Conservation (phyloP, 169 alveolate species). For the Eimeria acervulina region DNA sequence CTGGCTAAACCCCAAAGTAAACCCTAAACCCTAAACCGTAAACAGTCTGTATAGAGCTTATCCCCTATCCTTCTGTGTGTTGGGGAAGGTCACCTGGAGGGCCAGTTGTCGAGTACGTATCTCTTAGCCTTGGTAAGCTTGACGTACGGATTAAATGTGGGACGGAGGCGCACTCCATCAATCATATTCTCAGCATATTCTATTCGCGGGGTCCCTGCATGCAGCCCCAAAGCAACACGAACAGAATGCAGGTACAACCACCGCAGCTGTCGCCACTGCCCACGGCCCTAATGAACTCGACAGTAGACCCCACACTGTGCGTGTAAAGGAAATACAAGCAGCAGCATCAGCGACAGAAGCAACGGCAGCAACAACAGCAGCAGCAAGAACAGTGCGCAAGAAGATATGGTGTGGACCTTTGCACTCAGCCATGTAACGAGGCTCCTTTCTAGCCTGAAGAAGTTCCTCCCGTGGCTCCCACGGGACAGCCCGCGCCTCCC, state of each 20-base stretch:
- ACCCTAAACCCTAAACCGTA: not conserved
- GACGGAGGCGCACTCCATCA: slow-evolving; percentile 91
- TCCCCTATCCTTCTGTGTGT: too few species aligned
- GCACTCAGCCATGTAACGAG: slow-evolving; percentile 90
- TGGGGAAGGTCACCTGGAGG: slow-evolving; percentile 91
- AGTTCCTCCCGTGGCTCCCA: slow-evolving; percentile 90
- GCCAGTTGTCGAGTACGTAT: slow-evolving; percentile 93
- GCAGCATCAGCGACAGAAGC: not conserved
- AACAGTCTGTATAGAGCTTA: not conserved
- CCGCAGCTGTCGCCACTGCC: not conserved
- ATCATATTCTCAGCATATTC: slow-evolving; percentile 90
- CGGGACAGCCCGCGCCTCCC: slow-evolving; percentile 91
- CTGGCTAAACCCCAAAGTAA: not conserved
- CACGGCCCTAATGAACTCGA: not conserved
- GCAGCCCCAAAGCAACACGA: not conserved
- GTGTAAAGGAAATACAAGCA: not conserved
- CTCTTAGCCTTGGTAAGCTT: slow-evolving; percentile 90
- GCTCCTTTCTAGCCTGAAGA: slow-evolving; percentile 87
- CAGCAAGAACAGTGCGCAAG: slow-evolving; percentile 18
- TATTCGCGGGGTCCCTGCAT: slow-evolving; percentile 92
- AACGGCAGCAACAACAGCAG: not conserved
- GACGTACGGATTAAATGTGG: slow-evolving; percentile 94
- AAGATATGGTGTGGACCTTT: not conserved
- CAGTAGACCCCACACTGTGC: not conserved
- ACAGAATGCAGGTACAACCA: not conserved